Evolutionary conservation across 2,329 filamentous ascomycete genomes (phyloP), one percentile per base, ranked within the genome.

Genomic region (Hypoxylon sp.): DNA sequence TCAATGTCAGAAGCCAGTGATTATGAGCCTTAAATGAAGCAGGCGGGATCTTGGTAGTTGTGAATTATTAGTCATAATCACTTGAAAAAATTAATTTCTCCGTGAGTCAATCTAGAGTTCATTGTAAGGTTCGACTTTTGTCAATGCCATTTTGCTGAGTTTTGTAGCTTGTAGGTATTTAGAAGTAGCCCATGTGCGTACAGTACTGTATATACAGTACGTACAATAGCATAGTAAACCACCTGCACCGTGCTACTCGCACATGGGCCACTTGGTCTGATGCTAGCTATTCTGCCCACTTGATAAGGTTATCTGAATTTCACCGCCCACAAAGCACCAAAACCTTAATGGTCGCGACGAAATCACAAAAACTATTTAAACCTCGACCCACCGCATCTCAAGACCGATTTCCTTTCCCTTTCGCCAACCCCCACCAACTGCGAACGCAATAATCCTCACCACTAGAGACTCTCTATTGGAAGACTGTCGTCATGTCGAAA

Each of bases 401-500:
- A 61, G 7, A 33, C 20, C 24, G 49, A 46, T 22, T 22, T 40
- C 50, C 44, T n/a, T 44, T 36, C 57, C 61, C 54, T 26, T 26
- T 26, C 24, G 24, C 56, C 40, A 42, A 26, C 46, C 59, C 49
- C 46, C 59, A 58, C 54, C 65, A 75, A 61, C 72, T 18, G 72
- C 73, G 69, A 78, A 72, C 79, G 79, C 78, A 79, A 75, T 68
- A 80, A 77, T 80, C 87, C 87, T 86, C 88, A 92, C 90, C 90
- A 91, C 88, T 91, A 91, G 89, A 90, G 87, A 74, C 70, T 82
- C 81, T 91, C 89, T 92, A 91, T 86, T 92, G 91, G 91, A 92
- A 93, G 91, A 93, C 91, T 91, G 90, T 87, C 87, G 89, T 83
- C 74, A 93, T 93, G 91, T 93, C 91, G 76, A 94, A 94, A 84